Base-by-base conservation (phyloP, 768 basidiomycete genomes). In the Tremella mesenterica region DNA sequence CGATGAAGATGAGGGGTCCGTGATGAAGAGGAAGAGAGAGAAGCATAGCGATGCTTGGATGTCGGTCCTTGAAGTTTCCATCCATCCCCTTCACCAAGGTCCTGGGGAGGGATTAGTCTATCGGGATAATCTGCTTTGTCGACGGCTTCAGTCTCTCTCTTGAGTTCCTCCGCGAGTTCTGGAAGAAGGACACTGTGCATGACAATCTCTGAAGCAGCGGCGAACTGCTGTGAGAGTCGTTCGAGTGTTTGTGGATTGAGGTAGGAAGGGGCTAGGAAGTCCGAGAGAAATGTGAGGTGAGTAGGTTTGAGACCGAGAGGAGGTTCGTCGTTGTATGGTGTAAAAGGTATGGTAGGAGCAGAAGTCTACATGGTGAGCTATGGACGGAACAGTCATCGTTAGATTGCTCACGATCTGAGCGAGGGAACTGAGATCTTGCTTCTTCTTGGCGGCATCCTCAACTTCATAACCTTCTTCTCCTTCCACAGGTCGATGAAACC, bases 11-110 rank as follows among this genome's bases (percentile, higher is more conserved):
- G 81, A 16, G 63, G 61, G 10, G 66, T 72, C 13, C 53, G 53
- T 10, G 55, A 46, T 18, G 79, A 73, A 25, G 81, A 78, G 27
- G 79, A 80, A 16, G 77, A 29, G 25, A 92, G 82, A 2, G 79
- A 78, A 72, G 86, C 85, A 77, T 91, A 96, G 29, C 93, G 87
- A 80, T 88, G 88, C 71, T 92, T 90, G 72, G 92, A 90, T 26
- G 93, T 89, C 0, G 93, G 93, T 1, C 92, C 90, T 63, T 81
- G 81, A 66, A 87, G 63, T 13, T 69, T 63, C 90, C 91, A 97
- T 3, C 77, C 75, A 2, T 71, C 69, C 6, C 75, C 77, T 28
- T 75, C 74, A 13, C 90, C 91, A 8, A 80, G 74, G n/a, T 73
- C 74, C 60, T 95, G 90, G 10, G 79, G 64, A 0, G 88, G 84